Conservation (phyloP, 345 rosid genomes). For the Litchi chinensis region DNA sequence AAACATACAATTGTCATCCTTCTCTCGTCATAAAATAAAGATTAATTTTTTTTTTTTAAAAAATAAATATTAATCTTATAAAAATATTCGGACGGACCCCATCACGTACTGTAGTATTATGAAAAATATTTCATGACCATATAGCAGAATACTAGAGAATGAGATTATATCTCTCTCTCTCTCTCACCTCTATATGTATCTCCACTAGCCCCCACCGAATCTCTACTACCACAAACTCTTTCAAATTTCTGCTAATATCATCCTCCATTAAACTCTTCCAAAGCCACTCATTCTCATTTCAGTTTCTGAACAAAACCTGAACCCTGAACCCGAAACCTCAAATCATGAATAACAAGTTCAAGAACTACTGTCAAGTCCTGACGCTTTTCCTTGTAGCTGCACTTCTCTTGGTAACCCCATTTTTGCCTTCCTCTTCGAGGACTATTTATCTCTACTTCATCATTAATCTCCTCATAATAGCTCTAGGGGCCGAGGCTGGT, state of each 20-base stretch:
- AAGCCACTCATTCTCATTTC: neutral
- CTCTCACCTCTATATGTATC: slow-evolving; percentile 21
- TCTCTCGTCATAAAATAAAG: too few relatives aligned
- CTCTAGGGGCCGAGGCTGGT: slow-evolving; percentile 71
- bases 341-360: slow-evolving; percentile 45
- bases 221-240: slow-evolving; percentile 25
- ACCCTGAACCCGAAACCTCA: neutral
- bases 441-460: slow-evolving; percentile 58
- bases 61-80: too few relatives aligned
- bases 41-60: too few relatives aligned
- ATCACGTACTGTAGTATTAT: too few relatives aligned
- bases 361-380: slow-evolving; percentile 43
- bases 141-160: too few relatives aligned
- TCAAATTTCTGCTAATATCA: neutral
- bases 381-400: slow-evolving; percentile 43
- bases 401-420: slow-evolving; percentile 51
- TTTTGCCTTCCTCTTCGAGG: slow-evolving; percentile 51
- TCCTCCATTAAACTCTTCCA: neutral
- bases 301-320: neutral
- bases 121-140: too few relatives aligned
- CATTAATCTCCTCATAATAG: slow-evolving; percentile 58
- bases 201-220: slow-evolving; percentile 11
- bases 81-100: too few relatives aligned
- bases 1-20: too few relatives aligned
- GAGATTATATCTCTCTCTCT: neutral